Evolutionary conservation across 2,329 filamentous ascomycete species (phyloP).

Genomic region (Exophiala sideris): DNA sequence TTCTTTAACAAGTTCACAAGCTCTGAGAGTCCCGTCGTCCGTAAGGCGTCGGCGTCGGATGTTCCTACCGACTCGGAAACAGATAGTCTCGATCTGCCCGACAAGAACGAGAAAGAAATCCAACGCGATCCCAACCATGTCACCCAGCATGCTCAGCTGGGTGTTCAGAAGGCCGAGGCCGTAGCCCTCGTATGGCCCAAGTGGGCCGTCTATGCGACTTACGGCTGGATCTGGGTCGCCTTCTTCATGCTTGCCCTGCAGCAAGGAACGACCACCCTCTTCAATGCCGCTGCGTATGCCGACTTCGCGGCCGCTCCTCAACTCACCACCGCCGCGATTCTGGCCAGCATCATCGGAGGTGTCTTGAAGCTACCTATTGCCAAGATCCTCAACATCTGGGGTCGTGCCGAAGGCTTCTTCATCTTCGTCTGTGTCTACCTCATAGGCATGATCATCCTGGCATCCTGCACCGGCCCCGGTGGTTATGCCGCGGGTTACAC

Average conservation of each 20-base stretch:
- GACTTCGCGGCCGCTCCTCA: slow-evolving; percentile 51
- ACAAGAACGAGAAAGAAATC: background rate
- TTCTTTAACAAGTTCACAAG: too few species aligned
- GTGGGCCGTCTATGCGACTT: slow-evolving; percentile 34
- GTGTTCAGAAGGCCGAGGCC: slow-evolving; percentile 43
- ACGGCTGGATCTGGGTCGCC: slow-evolving; percentile 44
- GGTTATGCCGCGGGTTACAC: slow-evolving; percentile 60
- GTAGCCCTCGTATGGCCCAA: slow-evolving; percentile 40
- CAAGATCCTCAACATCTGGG: slow-evolving; percentile 63
- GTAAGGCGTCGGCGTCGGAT: background rate
- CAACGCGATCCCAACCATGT: slow-evolving; percentile 14
- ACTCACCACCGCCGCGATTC: slow-evolving; percentile 51
- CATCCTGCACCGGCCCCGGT: slow-evolving; percentile 55
- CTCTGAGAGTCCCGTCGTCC: background rate
- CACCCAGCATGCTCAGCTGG: slow-evolving; percentile 31
- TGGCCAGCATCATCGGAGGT: slow-evolving; percentile 55
- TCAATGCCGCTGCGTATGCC: slow-evolving; percentile 51
- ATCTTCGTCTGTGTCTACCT: slow-evolving; percentile 45
- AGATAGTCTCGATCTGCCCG: background rate
- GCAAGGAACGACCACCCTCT: slow-evolving; percentile 39
- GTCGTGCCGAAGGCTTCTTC: slow-evolving; percentile 54
- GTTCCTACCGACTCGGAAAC: background rate
- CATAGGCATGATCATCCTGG: slow-evolving; percentile 56
- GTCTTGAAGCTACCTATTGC: slow-evolving; percentile 57
- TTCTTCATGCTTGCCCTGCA: slow-evolving; percentile 47